Conservation (phyloP, 495 filamentous ascomycete species). For the Clohesyomyces aquaticus region DNA sequence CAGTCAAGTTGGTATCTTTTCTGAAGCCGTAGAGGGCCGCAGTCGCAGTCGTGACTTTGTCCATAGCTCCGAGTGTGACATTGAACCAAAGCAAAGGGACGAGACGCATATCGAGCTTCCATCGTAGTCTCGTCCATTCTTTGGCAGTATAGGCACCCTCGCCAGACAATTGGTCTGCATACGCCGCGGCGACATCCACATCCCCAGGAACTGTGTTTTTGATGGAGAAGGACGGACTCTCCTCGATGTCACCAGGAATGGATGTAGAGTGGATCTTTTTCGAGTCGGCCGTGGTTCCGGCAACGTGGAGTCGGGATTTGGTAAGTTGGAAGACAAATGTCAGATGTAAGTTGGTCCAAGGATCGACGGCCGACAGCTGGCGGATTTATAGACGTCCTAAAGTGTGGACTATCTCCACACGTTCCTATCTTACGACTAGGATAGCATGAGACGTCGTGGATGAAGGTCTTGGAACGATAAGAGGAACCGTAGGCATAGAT, state of each 20-base stretch:
- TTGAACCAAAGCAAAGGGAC: conserved; percentile 27
- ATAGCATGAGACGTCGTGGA: too few relatives aligned
- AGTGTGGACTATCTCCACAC: too few relatives aligned
- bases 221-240: not conserved
- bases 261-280: not conserved
- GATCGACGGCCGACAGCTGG: too few relatives aligned
- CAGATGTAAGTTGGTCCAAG: too few relatives aligned
- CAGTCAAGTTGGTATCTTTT: conserved; percentile 56
- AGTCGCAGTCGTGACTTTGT: conserved; percentile 15
- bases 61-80: conserved; percentile 22
- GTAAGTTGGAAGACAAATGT: too few relatives aligned
- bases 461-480: too few relatives aligned
- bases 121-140: conserved; percentile 12
- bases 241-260: conserved; percentile 1
- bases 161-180: conserved; percentile 13
- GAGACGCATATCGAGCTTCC: conserved; percentile 25
- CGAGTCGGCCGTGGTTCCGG: too few relatives aligned
- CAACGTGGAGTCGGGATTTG: too few relatives aligned
- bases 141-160: conserved; percentile 17
- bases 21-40: conserved; percentile 43
- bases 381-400: too few relatives aligned
- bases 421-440: too few relatives aligned
- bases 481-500: too few relatives aligned
- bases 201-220: not conserved
- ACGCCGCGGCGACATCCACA: conserved; percentile 17